These are phyloP conservation scores for Pseudevernia furfuracea DNA, from an alignment of 495 filamentous ascomycete genomes.

Conservation along the genomic window DNA sequence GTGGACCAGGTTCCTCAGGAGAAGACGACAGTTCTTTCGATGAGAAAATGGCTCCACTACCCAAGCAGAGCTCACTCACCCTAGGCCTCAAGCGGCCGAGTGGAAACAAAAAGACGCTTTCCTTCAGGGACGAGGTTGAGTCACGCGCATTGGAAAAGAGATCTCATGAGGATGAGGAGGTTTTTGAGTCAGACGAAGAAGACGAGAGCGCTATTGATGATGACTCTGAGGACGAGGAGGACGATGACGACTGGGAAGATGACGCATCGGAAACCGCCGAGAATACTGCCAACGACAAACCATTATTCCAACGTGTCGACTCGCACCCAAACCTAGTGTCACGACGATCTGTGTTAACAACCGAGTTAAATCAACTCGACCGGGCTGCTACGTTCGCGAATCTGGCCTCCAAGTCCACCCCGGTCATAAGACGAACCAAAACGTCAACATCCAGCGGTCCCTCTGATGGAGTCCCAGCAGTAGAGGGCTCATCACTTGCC, in stretches of 20 bases:
- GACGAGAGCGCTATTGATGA: conserved; percentile 75
- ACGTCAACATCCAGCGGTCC: conserved; percentile 66
- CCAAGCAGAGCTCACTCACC: conserved; percentile 46
- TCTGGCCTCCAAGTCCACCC: conserved; percentile 68
- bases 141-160: conserved; percentile 54
- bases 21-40: conserved; percentile 77
- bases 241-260: conserved; percentile 62
- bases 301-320: conserved; percentile 79
- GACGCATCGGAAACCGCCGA: conserved; percentile 80
- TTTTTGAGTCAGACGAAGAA: conserved; percentile 64
- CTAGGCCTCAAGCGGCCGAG: conserved; percentile 42
- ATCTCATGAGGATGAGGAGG: conserved; percentile 59
- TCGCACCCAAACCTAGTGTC: conserved; percentile 80
- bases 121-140: conserved; percentile 72
- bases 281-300: conserved; percentile 63
- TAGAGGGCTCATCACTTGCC: conserved; percentile 59
- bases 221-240: conserved; percentile 66
- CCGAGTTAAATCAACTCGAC: conserved; percentile 70
- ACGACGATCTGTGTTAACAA: conserved; percentile 79
- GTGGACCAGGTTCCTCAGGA: conserved; percentile 67
- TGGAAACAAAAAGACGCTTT: conserved; percentile 62
- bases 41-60: conserved; percentile 49
- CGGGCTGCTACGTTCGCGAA: conserved; percentile 59
- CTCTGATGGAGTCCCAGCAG: conserved; percentile 64
- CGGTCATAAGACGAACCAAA: conserved; percentile 71